Base-by-base conservation (phyloP, 2,329 filamentous ascomycete genomes). In the Botryotinia narcissicola region DNA sequence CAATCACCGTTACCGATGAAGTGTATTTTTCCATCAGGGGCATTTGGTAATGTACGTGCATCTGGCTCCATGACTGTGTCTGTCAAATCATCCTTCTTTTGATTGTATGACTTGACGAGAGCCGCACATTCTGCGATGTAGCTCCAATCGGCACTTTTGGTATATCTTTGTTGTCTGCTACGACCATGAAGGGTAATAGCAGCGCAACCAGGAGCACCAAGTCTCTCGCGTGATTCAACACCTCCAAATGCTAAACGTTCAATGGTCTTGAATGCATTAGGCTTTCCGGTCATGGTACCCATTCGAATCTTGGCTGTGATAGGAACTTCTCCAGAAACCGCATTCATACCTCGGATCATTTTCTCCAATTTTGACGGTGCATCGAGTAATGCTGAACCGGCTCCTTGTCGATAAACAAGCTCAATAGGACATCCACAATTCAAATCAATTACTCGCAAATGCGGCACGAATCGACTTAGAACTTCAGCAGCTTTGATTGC, bases 381-480 rank as follows among this genome's bases (percentile, higher is more conserved):
- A 79, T 99, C 96, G n/a, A 99, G 90, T 25, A 99, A 88, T 2
- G 93, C 95, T 32, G 95, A 97, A 6, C 96, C 96, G 59, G 93
- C 94, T 69, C 96, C 96, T 63, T 92, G 88, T 78, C 94, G 91
- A 85, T 90, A 98, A 70, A 99, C 91, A 78, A 98, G 89, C 81
- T 99, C 96, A 80, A 99, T 98, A 6, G 96, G 96, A 80, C 96
- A 99, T 62, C 96, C 96, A 79, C 95, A 98, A 85, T 99, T 99
- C 78, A 99, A 86, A 80, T 99, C 96, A 76, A 99, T 93, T 57
- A 97, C 90, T 51, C 96, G 93, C 32, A 99, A 87, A 78, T 94
- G 89, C 4, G 96, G 95, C 73, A 95, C 90, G 76, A 92, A 89
- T 44, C 87, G 87, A 8, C 91, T 91, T 64, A 99, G 84, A 5